Evolutionary conservation across 228 moss, liverwort and hornwort genomes (phyloP).

Genomic region (Sphagnum magellanicum): DNA sequence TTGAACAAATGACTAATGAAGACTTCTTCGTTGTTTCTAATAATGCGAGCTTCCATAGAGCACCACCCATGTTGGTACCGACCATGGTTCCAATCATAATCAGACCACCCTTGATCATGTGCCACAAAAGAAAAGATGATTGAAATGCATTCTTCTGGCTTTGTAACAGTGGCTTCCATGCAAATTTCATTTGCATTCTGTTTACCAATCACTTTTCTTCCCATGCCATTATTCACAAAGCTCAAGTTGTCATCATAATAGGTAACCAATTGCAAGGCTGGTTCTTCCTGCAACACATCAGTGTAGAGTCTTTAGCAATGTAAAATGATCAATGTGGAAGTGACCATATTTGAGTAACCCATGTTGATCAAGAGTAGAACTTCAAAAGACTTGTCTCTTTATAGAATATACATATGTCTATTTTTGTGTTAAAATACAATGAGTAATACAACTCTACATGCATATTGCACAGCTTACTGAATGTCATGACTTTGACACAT

Average conservation of each 20-base stretch:
- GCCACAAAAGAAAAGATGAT: not conserved
- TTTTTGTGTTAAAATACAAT: too few species aligned
- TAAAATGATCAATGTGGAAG: too few species aligned
- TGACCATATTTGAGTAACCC: too few species aligned
- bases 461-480: too few species aligned
- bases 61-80: not conserved
- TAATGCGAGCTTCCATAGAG: not conserved
- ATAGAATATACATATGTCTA: too few species aligned
- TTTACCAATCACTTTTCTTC: not conserved
- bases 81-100: not conserved
- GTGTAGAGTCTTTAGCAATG: too few species aligned
- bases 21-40: not conserved
- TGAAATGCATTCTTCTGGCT: not conserved
- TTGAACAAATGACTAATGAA: not conserved
- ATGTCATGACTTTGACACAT: too few species aligned
- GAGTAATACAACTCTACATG: too few species aligned
- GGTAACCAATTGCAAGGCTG: not conserved
- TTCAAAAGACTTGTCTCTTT: too few species aligned
- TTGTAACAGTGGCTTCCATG: not conserved
- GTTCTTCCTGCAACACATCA: not conserved
- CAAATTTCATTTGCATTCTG: not conserved
- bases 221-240: constrained; percentile 1
- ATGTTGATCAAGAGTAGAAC: not conserved
- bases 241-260: constrained; percentile 1
- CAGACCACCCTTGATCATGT: constrained; percentile 5